Evolutionary conservation across 331 rosid species (phyloP), one percentile per base, ranked within the genome.

Genomic region (Quercus phellos): DNA sequence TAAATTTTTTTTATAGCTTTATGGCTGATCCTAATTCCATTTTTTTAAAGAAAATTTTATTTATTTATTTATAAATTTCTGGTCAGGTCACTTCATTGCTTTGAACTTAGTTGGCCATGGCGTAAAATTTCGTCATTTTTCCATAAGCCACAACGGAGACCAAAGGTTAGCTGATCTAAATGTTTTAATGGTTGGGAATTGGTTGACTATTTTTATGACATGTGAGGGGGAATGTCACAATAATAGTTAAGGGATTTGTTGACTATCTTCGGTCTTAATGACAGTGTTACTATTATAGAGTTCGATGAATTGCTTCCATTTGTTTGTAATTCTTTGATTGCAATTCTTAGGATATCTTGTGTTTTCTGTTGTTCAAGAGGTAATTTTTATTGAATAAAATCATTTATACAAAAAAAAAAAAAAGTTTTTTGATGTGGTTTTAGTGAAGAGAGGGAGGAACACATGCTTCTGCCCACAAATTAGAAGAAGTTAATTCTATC

Each of bases 21-120:
- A 54, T 27, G 77, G 51, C 87, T 79, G 80, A 81, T 51, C 24
- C 4, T 63, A 18, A 3, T 66, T 34, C 35, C 21, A 46, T 17
- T 29, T 6, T n/a, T 4, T 38, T 17, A 1, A 38, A 38, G 46
- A 8, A 38, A 38, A 38, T 38, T 38, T 38, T 38, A 38, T 38
- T 38, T 38, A 38, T 38, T 7, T 38, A 38, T 38, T 38, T 38
- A 2, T 38, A 38, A 38, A 38, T 24, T 55, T 66, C 68, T 50
- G 74, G 76, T 73, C 78, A 92, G 99, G 99, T 94, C 99, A 38
- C 90, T 90, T 59, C 83, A 82, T 74, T 94, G 99, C 84, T 90
- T 94, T 83, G 87, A 92, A 55, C 99, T 94, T 78, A 83, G 99
- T 79, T 94, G 99, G 99, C 99, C 99, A 3, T 94, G 98, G 98